Base-by-base conservation (phyloP, 2,329 filamentous ascomycete genomes). In the Fusarium agapanthi region DNA sequence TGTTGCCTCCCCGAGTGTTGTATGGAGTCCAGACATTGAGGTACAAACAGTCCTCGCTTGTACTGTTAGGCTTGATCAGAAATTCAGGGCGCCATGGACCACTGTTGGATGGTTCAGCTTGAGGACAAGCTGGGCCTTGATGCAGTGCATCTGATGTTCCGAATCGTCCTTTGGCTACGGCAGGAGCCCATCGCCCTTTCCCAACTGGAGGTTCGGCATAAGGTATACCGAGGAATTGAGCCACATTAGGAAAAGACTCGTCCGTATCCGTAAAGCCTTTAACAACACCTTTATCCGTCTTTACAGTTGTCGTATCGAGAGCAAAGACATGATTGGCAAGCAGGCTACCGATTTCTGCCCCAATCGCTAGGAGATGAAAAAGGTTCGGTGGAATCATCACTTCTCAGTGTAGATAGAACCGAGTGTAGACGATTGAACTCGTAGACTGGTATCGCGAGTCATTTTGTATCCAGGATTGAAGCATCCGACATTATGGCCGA, bases 151-250 rank as follows among this genome's bases (percentile, higher is more conserved):
- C 38, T 4, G 60, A 30, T 18, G 16, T 41, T 22, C 44, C 44
- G 12, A 67, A 60, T 7, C 6, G 44, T 1, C 44, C 28, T 22
- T 51, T 60, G 7, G 44, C 26, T 15, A 66, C 28, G 12, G 61
- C 61, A 15, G 51, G 51, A 22, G 45, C 18, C 64, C 61, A 66
- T 41, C 64, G 12, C 7, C 34, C 34, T 14, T 67, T 41, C 30
- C 44, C 51, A 32, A 38, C 16, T 5, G 56, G 56, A 26, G 56
- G 56, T 20, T 59, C 56, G 18, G 56, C 64, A 20, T 66, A 67
- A 30, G 61, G 61, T 32, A 67, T 60, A 11, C 64, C 61, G 10
- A 67, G 64, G 4, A 67, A 67, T 14, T 67, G 64, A 11, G 34
- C 64, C 14, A 67, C 61, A 4, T 24, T 44, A 4, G 64, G 56